Evolutionary conservation across 2,329 filamentous ascomycete species (phyloP).

Genomic region (Trichoderma lentiforme): DNA sequence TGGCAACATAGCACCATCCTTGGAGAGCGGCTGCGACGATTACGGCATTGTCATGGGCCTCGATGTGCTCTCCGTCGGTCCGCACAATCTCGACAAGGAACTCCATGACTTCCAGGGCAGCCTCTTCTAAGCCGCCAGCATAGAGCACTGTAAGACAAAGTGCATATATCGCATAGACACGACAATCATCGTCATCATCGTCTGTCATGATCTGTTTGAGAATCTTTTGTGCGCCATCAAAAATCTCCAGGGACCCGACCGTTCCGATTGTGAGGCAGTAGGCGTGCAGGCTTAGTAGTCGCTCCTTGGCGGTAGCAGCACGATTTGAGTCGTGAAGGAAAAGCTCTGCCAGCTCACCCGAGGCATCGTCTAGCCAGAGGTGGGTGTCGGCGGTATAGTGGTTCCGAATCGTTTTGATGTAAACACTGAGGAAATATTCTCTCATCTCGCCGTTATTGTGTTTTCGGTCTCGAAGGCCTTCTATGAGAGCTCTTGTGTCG

Average conservation of each 20-base stretch:
- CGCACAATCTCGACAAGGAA: constrained; percentile 75
- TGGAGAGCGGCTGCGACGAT: constrained; percentile 73
- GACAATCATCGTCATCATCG: constrained; percentile 62
- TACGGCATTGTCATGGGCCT: constrained; percentile 65
- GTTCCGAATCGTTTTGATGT: constrained; percentile 52
- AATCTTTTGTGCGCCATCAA: constrained; percentile 28
- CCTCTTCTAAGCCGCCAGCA: constrained; percentile 67
- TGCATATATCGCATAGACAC: constrained; percentile 70
- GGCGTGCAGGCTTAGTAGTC: constrained; percentile 66
- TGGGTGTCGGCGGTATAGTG: constrained; percentile 34
- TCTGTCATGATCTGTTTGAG: constrained; percentile 38
- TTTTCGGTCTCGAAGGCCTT: constrained; percentile 71
- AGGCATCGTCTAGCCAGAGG: constrained; percentile 53
- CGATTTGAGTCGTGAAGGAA: constrained; percentile 69
- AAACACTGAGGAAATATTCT: constrained; percentile 44
- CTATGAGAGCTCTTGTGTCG: constrained; percentile 60
- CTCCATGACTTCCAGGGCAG: constrained; percentile 68
- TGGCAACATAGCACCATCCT: constrained; percentile 78
- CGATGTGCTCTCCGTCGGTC: constrained; percentile 71
- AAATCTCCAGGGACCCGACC: constrained; percentile 55
- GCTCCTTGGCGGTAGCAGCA: constrained; percentile 66
- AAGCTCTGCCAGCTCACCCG: constrained; percentile 56
- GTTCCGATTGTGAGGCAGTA: constrained; percentile 66
- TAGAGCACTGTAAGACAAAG: constrained; percentile 72
- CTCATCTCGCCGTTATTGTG: constrained; percentile 70